These are phyloP conservation scores for Cucumis sativus DNA, from an alignment of 306 rosid species.

Conservation along the genomic window DNA sequence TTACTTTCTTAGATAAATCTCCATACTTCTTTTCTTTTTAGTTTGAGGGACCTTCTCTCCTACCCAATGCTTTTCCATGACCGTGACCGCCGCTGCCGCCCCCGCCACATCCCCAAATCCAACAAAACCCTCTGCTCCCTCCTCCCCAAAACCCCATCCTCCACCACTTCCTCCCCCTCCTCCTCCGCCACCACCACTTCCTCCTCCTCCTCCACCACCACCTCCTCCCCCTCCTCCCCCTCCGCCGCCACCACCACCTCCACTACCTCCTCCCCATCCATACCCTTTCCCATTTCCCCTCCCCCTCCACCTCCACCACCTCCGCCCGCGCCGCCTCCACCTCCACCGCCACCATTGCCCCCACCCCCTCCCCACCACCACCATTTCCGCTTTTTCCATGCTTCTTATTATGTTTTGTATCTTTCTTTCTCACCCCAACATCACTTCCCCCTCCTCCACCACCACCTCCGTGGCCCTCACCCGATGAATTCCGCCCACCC, in stretches of 20 bases:
- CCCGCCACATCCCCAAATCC: neutral
- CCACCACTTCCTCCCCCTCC: neutral
- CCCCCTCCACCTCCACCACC: neutral
- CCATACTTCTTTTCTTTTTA: neutral
- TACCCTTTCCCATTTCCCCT: neutral
- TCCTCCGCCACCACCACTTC: neutral
- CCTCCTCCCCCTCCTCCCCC: no score
- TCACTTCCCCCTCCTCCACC: neutral
- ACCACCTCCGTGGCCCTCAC: neutral
- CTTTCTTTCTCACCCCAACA: neutral
- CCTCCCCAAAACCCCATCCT: constrained; percentile 3
- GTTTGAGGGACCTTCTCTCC: neutral
- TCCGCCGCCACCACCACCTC: no score
- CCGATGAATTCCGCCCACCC: neutral
- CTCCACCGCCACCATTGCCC: neutral
- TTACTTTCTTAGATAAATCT: neutral
- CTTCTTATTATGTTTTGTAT: neutral
- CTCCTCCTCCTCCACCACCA: no score
- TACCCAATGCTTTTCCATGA: neutral
- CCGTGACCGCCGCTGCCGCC: constrained; percentile 5
- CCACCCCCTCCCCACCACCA: neutral
- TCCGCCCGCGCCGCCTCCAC: neutral
- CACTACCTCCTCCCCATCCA: neutral
- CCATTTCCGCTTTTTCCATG: neutral
- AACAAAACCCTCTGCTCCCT: neutral